These are phyloP conservation scores for Botrytis deweyae DNA, from an alignment of 2,329 filamentous ascomycete species.

Conservation along the genomic window DNA sequence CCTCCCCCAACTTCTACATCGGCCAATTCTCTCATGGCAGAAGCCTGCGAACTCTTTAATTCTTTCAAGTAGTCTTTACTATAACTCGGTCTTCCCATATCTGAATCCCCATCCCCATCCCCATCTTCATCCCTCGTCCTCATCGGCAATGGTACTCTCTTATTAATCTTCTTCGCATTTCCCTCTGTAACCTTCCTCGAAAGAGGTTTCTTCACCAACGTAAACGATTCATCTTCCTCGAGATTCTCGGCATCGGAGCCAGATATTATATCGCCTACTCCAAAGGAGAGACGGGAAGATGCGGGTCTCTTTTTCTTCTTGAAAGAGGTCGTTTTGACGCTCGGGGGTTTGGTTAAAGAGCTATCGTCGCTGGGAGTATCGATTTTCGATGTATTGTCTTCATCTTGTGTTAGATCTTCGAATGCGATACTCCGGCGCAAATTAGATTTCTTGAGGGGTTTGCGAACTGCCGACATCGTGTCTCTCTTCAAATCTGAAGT, in stretches of 20 bases:
- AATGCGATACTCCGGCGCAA: conserved; percentile 57
- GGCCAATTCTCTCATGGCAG: conserved; percentile 67
- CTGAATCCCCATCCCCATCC: conserved; percentile 35
- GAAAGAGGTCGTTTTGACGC: conserved; percentile 48
- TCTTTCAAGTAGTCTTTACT: conserved; percentile 84
- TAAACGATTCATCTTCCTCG: conserved; percentile 54
- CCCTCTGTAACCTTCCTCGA: conserved; percentile 65
- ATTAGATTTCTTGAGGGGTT: conserved; percentile 57
- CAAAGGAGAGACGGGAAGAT: conserved; percentile 73
- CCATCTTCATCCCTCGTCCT: conserved; percentile 50
- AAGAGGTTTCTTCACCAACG: conserved; percentile 62
- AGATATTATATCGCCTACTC: conserved; percentile 55
- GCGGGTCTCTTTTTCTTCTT: conserved; percentile 69
- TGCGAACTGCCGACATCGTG: conserved; percentile 42
- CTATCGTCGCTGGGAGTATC: conserved; percentile 16
- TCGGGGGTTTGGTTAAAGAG: conserved; percentile 43
- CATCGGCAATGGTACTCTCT: conserved; percentile 29
- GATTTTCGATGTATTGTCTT: conserved; percentile 27
- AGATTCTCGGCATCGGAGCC: conserved; percentile 53
- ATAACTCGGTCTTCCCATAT: conserved; percentile 63
- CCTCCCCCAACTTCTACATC: conserved; percentile 48
- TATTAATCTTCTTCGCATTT: conserved; percentile 58
- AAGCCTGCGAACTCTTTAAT: conserved; percentile 81
- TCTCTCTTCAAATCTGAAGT: background rate
- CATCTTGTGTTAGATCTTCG: conserved; percentile 37